These are phyloP conservation scores for Acanthamoeba culbertsoni DNA, from an alignment of 208 protist species.

Conservation along the genomic window DNA sequence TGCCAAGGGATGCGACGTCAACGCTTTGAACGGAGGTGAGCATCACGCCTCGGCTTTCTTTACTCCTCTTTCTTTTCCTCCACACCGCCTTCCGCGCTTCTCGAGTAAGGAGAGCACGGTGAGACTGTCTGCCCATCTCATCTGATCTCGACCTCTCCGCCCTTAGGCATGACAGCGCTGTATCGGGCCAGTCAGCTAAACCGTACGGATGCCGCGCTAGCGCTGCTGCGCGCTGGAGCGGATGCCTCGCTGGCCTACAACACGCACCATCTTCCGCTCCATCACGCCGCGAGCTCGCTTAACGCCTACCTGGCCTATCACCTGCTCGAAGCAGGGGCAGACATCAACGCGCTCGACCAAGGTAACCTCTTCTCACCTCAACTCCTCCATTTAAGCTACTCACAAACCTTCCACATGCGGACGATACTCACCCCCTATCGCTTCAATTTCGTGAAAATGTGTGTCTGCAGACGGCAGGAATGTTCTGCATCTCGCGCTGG, in stretches of 20 bases:
- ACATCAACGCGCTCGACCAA: background rate
- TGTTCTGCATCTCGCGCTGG: background rate
- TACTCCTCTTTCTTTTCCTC: too few relatives aligned
- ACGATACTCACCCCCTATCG: too few relatives aligned
- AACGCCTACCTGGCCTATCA: background rate
- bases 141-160: too few relatives aligned
- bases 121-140: too few relatives aligned
- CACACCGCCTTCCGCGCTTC: too few relatives aligned
- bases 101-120: too few relatives aligned
- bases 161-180: background rate
- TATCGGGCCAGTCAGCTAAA: background rate
- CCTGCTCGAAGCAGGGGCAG: background rate
- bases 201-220: background rate
- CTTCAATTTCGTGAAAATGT: background rate
- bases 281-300: background rate
- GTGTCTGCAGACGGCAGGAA: background rate
- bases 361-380: background rate
- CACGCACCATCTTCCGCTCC: background rate
- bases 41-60: background rate
- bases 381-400: too few relatives aligned
- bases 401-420: too few relatives aligned
- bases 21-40: background rate
- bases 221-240: background rate
- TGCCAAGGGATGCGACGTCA: background rate
- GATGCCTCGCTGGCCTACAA: background rate